Conservation (phyloP, 2,329 filamentous ascomycete species). For the Phialocephala subalpina region DNA sequence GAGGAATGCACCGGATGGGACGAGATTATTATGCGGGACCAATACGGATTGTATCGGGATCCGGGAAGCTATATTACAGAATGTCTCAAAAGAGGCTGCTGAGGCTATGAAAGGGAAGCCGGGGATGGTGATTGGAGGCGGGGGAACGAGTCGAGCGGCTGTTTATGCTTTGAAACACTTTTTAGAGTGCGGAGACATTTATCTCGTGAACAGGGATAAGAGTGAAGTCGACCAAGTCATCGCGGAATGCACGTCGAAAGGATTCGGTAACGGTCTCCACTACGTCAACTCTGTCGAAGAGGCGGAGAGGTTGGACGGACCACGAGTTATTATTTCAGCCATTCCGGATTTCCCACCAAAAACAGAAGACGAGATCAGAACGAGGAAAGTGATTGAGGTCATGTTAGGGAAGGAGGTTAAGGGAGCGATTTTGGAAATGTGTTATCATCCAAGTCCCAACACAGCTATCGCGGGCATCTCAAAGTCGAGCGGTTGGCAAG, state of each 20-base stretch:
- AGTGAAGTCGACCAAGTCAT: conserved; percentile 73
- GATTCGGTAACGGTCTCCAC: conserved; percentile 66
- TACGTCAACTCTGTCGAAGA: conserved; percentile 69
- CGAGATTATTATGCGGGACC: conserved; percentile 67
- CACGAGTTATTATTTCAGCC: conserved; percentile 75
- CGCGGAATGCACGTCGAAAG: conserved; percentile 64
- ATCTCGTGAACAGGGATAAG: conserved; percentile 78
- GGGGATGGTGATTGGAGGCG: conserved; percentile 78
- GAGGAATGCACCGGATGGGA: conserved; percentile 48
- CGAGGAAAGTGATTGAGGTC: conserved; percentile 52
- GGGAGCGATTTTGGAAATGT: conserved; percentile 42
- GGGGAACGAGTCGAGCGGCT: conserved; percentile 79
- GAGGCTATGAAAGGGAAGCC: conserved; percentile 64
- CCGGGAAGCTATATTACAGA: conserved; percentile 73
- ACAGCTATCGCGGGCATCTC: conserved; percentile 37
- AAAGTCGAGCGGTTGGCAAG: conserved; percentile 33
- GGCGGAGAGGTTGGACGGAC: conserved; percentile 63
- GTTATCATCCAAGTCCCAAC: conserved; percentile 41
- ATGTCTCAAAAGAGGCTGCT: conserved; percentile 53
- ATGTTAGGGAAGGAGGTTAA: conserved; percentile 49
- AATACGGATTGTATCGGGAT: conserved; percentile 86
- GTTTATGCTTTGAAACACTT: conserved; percentile 78
- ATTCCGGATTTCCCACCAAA: conserved; percentile 79
- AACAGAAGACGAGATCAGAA: conserved; percentile 66
- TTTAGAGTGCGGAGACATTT: conserved; percentile 73